These are phyloP conservation scores for Verticillium albo-atrum DNA, from an alignment of 2,329 filamentous ascomycete genomes.

Conservation along the genomic window DNA sequence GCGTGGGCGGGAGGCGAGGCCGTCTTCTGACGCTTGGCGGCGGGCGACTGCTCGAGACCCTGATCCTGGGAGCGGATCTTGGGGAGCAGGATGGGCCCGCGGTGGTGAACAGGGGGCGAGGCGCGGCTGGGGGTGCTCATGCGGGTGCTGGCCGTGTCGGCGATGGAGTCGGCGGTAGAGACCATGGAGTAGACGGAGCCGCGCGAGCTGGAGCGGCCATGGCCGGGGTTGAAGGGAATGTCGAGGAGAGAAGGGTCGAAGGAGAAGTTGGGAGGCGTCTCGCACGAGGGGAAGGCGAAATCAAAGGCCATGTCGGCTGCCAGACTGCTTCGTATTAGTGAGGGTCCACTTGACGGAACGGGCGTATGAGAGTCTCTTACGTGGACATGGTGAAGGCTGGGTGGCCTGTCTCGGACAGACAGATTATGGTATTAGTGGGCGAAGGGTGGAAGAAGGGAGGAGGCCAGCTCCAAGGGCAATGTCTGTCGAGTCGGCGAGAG, in stretches of 20 bases:
- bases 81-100: slow-evolving; percentile 75
- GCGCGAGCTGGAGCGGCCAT: slow-evolving; percentile 61
- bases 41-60: slow-evolving; percentile 50
- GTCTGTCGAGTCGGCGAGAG: background rate
- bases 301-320: slow-evolving; percentile 59
- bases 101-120: slow-evolving; percentile 68
- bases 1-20: slow-evolving; percentile 36
- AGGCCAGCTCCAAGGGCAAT: slow-evolving; percentile 12
- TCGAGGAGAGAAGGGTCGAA: slow-evolving; percentile 55
- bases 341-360: slow-evolving; percentile 9
- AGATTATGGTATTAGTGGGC: slow-evolving; percentile 11
- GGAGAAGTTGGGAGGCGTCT: slow-evolving; percentile 47
- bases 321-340: slow-evolving; percentile 43
- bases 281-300: slow-evolving; percentile 53
- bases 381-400: slow-evolving; percentile 34
- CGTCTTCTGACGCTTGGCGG: slow-evolving; percentile 55
- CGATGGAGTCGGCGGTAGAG: slow-evolving; percentile 50
- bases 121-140: slow-evolving; percentile 63
- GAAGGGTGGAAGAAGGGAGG: slow-evolving; percentile 2
- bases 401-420: slow-evolving; percentile 9
- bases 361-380: slow-evolving; percentile 21
- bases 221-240: slow-evolving; percentile 47
- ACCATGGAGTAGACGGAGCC: slow-evolving; percentile 65
- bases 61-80: slow-evolving; percentile 86
- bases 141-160: slow-evolving; percentile 63